A percentile compares a stretch with the other conserved stretches of the same genome.
Evolutionary conservation across 202 grass and related monocot genomes (phyloP).

Genomic region (Musa balbisiana): DNA sequence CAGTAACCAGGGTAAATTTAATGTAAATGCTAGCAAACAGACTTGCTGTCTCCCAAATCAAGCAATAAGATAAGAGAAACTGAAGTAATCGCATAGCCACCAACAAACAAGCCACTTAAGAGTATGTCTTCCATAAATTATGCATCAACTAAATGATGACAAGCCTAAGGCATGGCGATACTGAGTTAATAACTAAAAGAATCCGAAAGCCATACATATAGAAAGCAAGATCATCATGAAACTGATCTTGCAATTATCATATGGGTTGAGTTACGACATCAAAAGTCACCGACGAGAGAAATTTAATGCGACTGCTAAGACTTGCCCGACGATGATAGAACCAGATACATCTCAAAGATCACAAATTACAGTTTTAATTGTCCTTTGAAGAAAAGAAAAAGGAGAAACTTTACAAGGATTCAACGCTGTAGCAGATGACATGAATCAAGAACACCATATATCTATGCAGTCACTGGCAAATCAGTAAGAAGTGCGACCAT

Average conservation of each 20-base stretch:
- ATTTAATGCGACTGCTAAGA: background rate
- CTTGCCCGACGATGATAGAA: background rate
- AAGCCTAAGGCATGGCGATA: background rate
- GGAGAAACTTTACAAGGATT: background rate
- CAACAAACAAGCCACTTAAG: background rate
- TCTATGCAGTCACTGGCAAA: background rate
- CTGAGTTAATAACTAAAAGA: background rate
- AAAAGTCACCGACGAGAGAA: background rate
- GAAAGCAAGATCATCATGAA: background rate
- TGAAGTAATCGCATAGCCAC: background rate
- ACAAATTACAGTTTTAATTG: background rate
- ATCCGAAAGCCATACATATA: background rate
- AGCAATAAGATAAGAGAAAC: background rate
- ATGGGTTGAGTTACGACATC: background rate
- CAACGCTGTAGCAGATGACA: background rate
- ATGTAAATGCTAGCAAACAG: background rate
- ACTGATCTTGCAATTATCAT: background rate
- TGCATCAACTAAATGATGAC: background rate
- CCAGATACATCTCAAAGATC: background rate
- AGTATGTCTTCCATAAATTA: background rate
- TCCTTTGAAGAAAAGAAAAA: background rate
- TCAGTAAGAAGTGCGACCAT: background rate
- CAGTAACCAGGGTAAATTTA: background rate
- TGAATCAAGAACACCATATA: background rate
- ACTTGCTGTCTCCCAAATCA: background rate